Percentiles rank a stretch among this genome's conserved stretches.
phyloP scores from a whole-genome alignment of 2,329 filamentous ascomycete species.

The Sphaerulina populicola region DNA sequence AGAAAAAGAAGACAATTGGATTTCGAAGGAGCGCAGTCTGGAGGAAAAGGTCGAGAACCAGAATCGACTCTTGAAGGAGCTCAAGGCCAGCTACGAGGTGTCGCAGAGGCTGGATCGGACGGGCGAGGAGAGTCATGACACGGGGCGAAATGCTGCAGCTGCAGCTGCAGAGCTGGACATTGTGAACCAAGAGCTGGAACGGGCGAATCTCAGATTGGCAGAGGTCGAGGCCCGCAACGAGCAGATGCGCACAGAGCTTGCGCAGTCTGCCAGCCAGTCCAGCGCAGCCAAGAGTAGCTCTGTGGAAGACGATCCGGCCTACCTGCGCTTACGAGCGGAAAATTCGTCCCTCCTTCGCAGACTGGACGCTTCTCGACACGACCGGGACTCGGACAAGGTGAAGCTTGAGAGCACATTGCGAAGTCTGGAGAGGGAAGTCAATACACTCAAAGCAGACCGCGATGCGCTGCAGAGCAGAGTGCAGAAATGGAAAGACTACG shows the following conservation, averaged over 20 bases:
- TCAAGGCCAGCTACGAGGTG: conserved; percentile 96
- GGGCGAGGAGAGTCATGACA: conserved; percentile 51
- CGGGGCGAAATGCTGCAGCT: conserved; percentile 57
- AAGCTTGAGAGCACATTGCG: conserved; percentile 67
- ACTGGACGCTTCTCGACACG: conserved; percentile 71
- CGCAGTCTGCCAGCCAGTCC: conserved; percentile 71
- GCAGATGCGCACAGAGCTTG: conserved; percentile 80
- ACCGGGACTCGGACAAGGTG: conserved; percentile 72
- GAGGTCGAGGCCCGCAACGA: conserved; percentile 93
- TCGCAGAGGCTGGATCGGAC: conserved; percentile 76
- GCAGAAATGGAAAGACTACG: conserved; percentile 85
- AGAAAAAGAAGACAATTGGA: conserved; percentile 96
- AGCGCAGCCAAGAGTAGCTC: conserved; percentile 52
- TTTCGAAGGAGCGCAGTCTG: conserved; percentile 78
- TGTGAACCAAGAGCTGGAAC: conserved; percentile 81
- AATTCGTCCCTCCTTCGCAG: conserved; percentile 88
- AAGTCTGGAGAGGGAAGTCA: conserved; percentile 69
- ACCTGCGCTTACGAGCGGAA: conserved; percentile 80
- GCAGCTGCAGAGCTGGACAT: conserved; percentile 82
- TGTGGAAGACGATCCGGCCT: conserved; percentile 81
- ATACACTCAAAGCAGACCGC: conserved; percentile 67
- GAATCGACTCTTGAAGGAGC: conserved; percentile 81
- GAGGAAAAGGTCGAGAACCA: conserved; percentile 94
- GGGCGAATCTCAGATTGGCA: conserved; percentile 74
- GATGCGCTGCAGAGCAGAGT: conserved; percentile 73